Base-by-base conservation (phyloP, 495 filamentous ascomycete species). In the Penicillium robsamsonii region DNA sequence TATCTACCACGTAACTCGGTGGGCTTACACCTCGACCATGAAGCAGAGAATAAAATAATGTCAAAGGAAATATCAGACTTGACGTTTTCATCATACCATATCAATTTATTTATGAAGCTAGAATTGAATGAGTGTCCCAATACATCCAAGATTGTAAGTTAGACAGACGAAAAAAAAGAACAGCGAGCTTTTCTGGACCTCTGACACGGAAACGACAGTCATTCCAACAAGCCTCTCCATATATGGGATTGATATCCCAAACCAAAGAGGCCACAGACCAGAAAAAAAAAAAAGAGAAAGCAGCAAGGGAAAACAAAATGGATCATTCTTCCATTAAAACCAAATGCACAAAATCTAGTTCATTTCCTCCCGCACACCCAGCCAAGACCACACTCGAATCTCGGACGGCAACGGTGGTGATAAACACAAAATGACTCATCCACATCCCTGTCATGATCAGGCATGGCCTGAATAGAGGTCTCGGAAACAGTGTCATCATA, bases 311-410 rank as follows among this genome's bases (percentile, higher is more conserved):
- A 20, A 18, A 22, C 29, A 48, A 18, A 11, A 24, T 20, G 20
- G 9, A 3, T 33, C 44, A 3, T 27, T 6, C 46, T 48, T 48
- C 9, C 8, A 48, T 20, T 48, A 29, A 35, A 48, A 33, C 10
- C 4, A 33, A 33, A 33, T 11, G 20, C n/a, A 17, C 2, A 29
- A 8, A 46, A 4, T 5, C n/a, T 12, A 6, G 29, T 7, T 54
- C 31, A 54, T 15, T 46, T 29, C 22, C 42, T 45, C 9, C 52
- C 52, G 35, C 52, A 54, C 2, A 54, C 30, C 52, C 52, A 54
- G 27, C 52, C 52, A 17, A 29, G 2, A 5, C 40, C 29, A 35
- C 42, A 44, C 42, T 54, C 52, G 6, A 46, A 46, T 15, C 22
- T 54, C 2, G 52, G 52, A 40, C 30, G 31, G 11, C 52, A 54